These are phyloP conservation scores for Helichrysum umbraculigerum DNA, from an alignment of 129 eudicot genomes.

Conservation along the genomic window DNA sequence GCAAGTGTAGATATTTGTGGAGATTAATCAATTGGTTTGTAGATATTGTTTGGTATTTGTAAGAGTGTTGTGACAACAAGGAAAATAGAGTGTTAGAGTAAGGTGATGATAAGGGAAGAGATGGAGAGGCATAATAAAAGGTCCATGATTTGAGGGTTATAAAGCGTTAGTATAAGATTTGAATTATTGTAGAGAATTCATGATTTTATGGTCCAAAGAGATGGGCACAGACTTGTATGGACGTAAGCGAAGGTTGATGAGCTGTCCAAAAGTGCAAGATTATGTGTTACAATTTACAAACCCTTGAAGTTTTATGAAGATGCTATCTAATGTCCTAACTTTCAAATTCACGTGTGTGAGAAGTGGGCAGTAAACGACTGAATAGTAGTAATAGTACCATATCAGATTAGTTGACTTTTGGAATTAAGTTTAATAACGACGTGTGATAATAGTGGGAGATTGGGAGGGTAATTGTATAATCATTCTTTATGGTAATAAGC, in stretches of 20 bases:
- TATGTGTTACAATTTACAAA: neutral
- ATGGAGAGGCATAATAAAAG: neutral
- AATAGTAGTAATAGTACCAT: no score
- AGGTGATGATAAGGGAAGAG: neutral
- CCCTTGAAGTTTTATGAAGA: neutral
- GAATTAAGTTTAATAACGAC: no score
- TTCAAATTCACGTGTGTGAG: neutral
- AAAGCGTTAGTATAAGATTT: neutral
- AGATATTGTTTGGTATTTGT: neutral
- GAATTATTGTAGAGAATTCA: conserved; percentile 19
- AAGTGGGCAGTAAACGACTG: no score
- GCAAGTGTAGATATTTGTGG: neutral
- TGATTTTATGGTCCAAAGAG: conserved; percentile 22
- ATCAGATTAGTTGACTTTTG: no score
- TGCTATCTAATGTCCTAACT: neutral
- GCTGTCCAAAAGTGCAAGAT: neutral
- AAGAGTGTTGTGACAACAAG: neutral
- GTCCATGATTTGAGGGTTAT: conserved; percentile 2
- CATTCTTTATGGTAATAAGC: no score
- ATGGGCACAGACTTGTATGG: conserved; percentile 24
- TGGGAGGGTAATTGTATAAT: no score
- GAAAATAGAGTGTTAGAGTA: neutral
- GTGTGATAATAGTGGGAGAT: no score
- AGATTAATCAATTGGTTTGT: neutral
- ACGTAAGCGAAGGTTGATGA: conserved; percentile 6